Evolutionary conservation across 2,329 filamentous ascomycete genomes (phyloP).

Genomic region (Pseudocercospora macadamiae): DNA sequence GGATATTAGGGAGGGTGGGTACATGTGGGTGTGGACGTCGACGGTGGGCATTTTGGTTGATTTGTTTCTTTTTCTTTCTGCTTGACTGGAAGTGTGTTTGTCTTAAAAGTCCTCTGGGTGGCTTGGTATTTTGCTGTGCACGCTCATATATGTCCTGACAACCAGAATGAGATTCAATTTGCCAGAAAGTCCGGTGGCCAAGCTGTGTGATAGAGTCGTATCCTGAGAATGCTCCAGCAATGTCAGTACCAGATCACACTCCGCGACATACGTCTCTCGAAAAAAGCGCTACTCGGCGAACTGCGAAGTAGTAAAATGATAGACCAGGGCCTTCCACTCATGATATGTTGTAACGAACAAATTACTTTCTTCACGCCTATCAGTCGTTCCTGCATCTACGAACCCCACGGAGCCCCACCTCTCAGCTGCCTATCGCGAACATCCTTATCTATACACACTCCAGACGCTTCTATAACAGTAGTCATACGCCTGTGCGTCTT

Average conservation of each 20-base stretch:
- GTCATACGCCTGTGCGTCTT: constrained; percentile 16
- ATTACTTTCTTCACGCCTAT: background rate
- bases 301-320: background rate
- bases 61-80: no score
- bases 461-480: constrained; percentile 7
- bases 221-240: no score
- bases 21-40: constrained; percentile 67
- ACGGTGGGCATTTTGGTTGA: constrained; percentile 48
- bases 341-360: background rate
- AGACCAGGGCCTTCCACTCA: background rate
- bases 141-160: no score
- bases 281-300: background rate
- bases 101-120: no score
- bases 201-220: background rate
- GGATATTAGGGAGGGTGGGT: constrained; percentile 56
- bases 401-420: background rate
- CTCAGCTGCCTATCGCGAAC: constrained; percentile 6
- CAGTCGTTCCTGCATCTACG: background rate
- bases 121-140: no score
- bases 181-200: no score
- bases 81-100: no score
- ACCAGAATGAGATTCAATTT: no score
- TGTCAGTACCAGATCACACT: no score
- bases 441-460: constrained; percentile 16
- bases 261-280: no score